Conservation (phyloP, 805 yeast genomes). For the Limtongia smithiae region DNA sequence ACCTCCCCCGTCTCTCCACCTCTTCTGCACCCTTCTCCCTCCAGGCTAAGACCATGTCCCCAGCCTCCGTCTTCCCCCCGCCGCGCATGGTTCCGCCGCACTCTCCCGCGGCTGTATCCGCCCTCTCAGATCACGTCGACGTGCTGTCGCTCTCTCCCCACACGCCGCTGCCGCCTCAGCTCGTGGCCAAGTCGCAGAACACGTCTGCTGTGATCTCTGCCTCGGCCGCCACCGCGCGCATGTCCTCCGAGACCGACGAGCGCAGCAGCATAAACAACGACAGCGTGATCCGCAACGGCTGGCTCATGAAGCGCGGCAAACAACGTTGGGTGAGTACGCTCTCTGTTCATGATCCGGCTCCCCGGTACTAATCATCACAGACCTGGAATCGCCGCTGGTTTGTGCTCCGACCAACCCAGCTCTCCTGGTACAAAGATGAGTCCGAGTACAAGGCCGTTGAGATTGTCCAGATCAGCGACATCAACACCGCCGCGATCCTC, state of each 20-base stretch:
- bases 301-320: constrained; percentile 35
- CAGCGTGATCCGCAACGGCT: constrained; percentile 31
- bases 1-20: neutral
- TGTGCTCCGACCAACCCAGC: constrained; percentile 36
- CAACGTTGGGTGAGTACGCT: constrained; percentile 14
- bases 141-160: constrained; percentile 19
- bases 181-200: constrained; percentile 6
- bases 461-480: constrained; percentile 35
- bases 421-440: constrained; percentile 38
- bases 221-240: neutral
- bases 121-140: constrained; percentile 15
- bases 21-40: neutral
- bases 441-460: constrained; percentile 37
- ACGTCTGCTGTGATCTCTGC: neutral
- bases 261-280: constrained; percentile 6
- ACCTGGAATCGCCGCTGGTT: constrained; percentile 39
- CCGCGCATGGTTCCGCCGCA: constrained; percentile 18
- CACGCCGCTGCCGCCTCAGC: constrained; percentile 11
- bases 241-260: constrained; percentile 15
- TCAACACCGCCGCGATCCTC: constrained; percentile 36
- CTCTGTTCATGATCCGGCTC: neutral
- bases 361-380: constrained; percentile 1
- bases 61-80: neutral
- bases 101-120: constrained; percentile 24
- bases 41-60: neutral